Evolutionary conservation across 2,329 filamentous ascomycete species (phyloP).

Genomic region (Pyricularia grisea): DNA sequence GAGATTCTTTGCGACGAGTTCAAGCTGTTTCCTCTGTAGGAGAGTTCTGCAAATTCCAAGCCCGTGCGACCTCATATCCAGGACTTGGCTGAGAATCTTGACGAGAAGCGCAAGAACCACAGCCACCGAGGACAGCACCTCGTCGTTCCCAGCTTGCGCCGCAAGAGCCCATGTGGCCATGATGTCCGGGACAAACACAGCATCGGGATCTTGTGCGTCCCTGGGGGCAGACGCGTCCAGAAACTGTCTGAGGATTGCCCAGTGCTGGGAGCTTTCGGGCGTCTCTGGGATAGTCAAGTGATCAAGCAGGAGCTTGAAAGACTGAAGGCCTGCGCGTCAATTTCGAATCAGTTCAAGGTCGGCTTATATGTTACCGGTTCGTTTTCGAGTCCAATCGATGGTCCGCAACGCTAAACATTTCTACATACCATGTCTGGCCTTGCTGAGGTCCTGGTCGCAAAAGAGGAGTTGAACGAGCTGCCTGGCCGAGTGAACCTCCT

Average conservation of each 20-base stretch:
- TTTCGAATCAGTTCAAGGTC: background rate
- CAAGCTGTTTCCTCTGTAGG: conserved; percentile 70
- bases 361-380: no score
- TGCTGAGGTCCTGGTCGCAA: conserved; percentile 61
- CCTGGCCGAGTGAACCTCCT: conserved; percentile 51
- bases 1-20: conserved; percentile 69
- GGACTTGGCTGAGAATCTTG: conserved; percentile 62
- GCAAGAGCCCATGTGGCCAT: conserved; percentile 86
- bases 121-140: conserved; percentile 68
- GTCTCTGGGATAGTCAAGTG: conserved; percentile 44
- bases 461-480: conserved; percentile 60
- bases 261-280: conserved; percentile 34
- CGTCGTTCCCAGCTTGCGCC: conserved; percentile 68
- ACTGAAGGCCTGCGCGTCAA: conserved; percentile 45
- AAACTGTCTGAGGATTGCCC: conserved; percentile 58
- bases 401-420: background rate
- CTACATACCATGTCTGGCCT: conserved; percentile 54
- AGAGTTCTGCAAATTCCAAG: conserved; percentile 72
- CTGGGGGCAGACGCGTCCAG: conserved; percentile 40
- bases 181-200: conserved; percentile 64
- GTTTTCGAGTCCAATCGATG: background rate
- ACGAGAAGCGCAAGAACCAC: conserved; percentile 76
- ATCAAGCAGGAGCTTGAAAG: conserved; percentile 65
- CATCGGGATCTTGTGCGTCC: conserved; percentile 43
- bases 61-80: conserved; percentile 69